Base-by-base conservation (phyloP, 306 rosid species). In the Glycine latifolia region DNA sequence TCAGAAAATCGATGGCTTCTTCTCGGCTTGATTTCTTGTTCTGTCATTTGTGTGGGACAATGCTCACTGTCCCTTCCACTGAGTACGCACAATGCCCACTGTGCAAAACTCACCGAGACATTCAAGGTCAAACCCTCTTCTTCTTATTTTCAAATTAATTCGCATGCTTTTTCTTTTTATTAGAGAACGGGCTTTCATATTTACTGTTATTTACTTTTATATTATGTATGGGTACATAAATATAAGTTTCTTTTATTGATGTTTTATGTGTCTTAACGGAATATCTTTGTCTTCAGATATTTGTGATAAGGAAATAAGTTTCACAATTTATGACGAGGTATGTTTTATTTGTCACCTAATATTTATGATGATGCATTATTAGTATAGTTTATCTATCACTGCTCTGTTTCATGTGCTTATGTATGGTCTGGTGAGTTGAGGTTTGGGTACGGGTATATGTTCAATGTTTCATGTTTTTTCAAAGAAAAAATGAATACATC, bases 21-120 rank as follows among this genome's bases (percentile, higher is more conserved):
- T 73, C 79, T 68, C 85, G 79, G 12, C 87, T 80, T 2, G 89
- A 84, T 87, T 87, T 87, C 73, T 55, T 54, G 55, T 87, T 84
- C 81, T 87, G 89, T 58, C 53, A 81, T 15, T 50, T 77, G 53
- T 87, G 87, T 39, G 89, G 89, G 43, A 87, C 86, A 12, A 44
- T 73, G 84, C 86, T 87, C 35, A 39, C 16, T 4, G 83, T 61
- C 15, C 83, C 86, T 71, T 87, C 89, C 65, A 1, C 37, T 5
- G 10, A 84, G 35, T 67, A 76, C 2, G 85, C 86, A 1, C 9
- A 59, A 31, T 87, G 87, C 67, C 87, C 89, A 8, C 35, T 80
- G 67, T 77, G 89, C 83, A 77, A 80, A 47, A 76, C 68, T 48
- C 81, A 7, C 49, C 13, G 55, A 31, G 49, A 65, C 37, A 65